Evolutionary conservation across 148 eudicot species (phyloP).

Genomic region (Fagopyrum esculentum): DNA sequence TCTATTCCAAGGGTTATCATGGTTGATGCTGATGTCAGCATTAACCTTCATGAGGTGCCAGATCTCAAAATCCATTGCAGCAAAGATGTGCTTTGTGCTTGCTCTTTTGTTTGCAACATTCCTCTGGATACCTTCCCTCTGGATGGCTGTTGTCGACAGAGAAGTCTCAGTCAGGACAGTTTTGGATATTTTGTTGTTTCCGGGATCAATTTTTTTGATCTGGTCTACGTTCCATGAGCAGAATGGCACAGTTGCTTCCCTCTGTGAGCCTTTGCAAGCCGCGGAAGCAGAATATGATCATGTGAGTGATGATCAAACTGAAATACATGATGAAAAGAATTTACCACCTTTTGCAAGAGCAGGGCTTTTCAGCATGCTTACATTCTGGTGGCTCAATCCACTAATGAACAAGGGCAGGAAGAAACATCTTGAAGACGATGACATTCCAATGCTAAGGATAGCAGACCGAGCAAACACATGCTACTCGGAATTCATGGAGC

Average conservation of each 20-base stretch:
- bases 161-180: background rate
- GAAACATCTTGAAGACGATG: constrained; percentile 34
- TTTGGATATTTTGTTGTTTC: background rate
- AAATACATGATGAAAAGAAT: background rate
- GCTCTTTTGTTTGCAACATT: background rate
- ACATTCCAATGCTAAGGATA: constrained; percentile 35
- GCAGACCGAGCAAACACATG: constrained; percentile 40
- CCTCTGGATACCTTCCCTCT: background rate
- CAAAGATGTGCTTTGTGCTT: background rate
- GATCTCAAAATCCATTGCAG: background rate
- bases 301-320: no score
- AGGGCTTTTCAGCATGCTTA: constrained; percentile 36
- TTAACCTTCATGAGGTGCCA: background rate
- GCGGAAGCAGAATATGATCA: no score
- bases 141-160: background rate
- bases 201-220: background rate
- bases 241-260: background rate
- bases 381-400: constrained; percentile 66
- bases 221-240: constrained; percentile 9
- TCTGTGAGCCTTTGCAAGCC: constrained; percentile 21
- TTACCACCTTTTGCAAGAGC: constrained; percentile 26
- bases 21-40: no score
- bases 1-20: background rate
- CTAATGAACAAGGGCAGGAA: constrained; percentile 41
- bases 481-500: constrained; percentile 30